Evolutionary conservation across 768 basidiomycete genomes (phyloP).

Genomic region (Phanerochaete carnosa): DNA sequence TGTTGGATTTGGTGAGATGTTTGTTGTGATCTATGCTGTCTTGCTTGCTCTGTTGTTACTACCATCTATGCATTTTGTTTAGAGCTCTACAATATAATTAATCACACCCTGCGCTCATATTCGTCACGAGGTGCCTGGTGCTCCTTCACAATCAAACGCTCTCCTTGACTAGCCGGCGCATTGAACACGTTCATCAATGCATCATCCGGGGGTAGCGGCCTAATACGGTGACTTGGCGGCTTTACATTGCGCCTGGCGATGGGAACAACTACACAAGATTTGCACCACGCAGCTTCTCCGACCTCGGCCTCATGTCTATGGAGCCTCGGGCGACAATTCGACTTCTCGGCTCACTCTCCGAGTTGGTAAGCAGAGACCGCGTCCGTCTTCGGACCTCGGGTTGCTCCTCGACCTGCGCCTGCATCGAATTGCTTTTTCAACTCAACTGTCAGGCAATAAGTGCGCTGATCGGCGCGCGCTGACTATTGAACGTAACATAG

Average conservation of each 20-base stretch:
- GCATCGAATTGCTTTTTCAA: too few relatives aligned
- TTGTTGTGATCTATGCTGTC: neutral
- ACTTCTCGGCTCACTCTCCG: too few relatives aligned
- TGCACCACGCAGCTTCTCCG: neutral
- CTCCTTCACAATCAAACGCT: too few relatives aligned
- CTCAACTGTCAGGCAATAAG: too few relatives aligned
- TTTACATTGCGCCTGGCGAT: neutral
- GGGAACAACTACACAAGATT: neutral
- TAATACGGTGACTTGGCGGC: neutral
- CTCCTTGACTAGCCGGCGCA: too few relatives aligned
- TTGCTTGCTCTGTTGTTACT: conserved; percentile 1
- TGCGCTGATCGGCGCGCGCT: too few relatives aligned
- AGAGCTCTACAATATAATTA: neutral
- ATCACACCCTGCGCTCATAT: too few relatives aligned
- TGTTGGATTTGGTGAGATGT: neutral
- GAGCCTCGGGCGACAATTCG: neutral
- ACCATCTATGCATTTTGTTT: neutral
- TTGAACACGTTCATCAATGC: too few relatives aligned
- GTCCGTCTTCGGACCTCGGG: too few relatives aligned
- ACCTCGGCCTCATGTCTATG: neutral
- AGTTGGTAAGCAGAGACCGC: neutral
- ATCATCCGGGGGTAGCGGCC: neutral
- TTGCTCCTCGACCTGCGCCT: too few relatives aligned
- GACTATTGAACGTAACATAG: too few relatives aligned
- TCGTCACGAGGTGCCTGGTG: too few relatives aligned